Percentiles rank a stretch among this genome's conserved stretches.
These are phyloP conservation scores for Colletotrichum sp. DNA, from an alignment of 2,329 filamentous ascomycete genomes.

Conservation along the genomic window DNA sequence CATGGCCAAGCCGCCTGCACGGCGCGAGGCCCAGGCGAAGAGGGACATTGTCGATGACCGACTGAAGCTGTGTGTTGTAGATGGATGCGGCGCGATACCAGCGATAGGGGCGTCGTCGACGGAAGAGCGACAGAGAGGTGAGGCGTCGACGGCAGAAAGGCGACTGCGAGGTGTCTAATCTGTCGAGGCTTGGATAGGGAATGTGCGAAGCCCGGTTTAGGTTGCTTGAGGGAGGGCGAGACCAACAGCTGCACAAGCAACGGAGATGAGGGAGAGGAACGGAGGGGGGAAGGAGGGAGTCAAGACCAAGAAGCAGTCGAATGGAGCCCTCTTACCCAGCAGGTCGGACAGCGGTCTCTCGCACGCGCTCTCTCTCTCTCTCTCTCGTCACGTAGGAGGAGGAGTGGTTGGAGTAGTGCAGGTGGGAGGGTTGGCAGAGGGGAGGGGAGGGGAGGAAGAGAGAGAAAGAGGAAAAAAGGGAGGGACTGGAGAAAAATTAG, in stretches of 20 bases:
- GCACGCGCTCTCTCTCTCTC: not conserved
- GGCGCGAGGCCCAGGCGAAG: conserved; percentile 58
- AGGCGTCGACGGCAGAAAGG: not conserved
- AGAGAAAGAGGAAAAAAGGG: conserved; percentile 16
- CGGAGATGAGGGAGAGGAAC: conserved; percentile 9
- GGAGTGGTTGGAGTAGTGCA: conserved; percentile 10
- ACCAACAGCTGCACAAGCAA: conserved; percentile 10
- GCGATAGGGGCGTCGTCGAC: not conserved
- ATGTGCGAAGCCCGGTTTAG: not conserved
- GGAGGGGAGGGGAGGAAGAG: conserved; percentile 20
- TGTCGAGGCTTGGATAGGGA: conserved; percentile 1
- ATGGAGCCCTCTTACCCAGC: conserved; percentile 8
- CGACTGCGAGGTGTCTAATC: not conserved
- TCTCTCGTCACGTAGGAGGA: not conserved
- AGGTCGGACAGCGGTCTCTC: conserved; percentile 8
- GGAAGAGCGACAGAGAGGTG: not conserved
- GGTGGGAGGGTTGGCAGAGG: conserved; percentile 20
- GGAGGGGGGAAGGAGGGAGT: conserved; percentile 3
- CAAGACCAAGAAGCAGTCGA: conserved; percentile 4
- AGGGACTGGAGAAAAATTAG: conserved; percentile 18
- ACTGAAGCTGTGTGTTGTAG: not conserved
- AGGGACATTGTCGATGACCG: conserved; percentile 50
- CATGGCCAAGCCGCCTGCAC: conserved; percentile 61
- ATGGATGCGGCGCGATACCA: not conserved
- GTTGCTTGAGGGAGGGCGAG: conserved; percentile 13